Evolutionary conservation across 148 eudicot genomes (phyloP).

Genomic region (Rhododendron mucronatum): DNA sequence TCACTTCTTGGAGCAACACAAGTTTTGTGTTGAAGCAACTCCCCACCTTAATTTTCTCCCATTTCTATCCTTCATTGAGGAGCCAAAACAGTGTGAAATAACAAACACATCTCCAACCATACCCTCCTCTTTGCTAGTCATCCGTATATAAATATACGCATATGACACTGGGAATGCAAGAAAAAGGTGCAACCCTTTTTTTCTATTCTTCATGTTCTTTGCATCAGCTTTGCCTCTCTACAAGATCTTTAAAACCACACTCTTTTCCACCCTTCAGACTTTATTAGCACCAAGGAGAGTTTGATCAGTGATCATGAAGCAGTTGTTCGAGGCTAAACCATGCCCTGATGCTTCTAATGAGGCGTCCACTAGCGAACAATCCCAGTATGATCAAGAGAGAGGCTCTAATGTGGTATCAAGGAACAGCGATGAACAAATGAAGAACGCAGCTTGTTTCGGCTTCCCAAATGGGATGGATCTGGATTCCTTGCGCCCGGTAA

Average conservation of each 20-base stretch:
- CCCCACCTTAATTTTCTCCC: slow-evolving; percentile 13
- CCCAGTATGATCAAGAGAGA: slow-evolving; percentile 27
- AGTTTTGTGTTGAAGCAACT: slow-evolving; percentile 21
- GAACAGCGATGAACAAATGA: background rate
- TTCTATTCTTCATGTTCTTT: slow-evolving; percentile 9
- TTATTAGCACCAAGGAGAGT: background rate
- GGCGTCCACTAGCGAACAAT: slow-evolving; percentile 20
- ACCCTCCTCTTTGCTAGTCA: background rate
- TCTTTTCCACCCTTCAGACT: background rate
- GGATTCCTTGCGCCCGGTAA: slow-evolving; percentile 41
- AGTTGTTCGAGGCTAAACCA: slow-evolving; percentile 13
- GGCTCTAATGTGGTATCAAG: slow-evolving; percentile 10
- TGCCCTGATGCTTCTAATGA: slow-evolving; percentile 17
- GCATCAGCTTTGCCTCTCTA: background rate
- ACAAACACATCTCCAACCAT: slow-evolving; percentile 13
- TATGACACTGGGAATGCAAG: background rate
- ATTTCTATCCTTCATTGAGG: background rate
- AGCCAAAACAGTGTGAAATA: slow-evolving; percentile 16
- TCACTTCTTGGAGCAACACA: slow-evolving; percentile 3
- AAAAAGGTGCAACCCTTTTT: background rate
- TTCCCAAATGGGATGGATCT: slow-evolving; percentile 18
- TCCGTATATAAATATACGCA: background rate
- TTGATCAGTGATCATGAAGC: slow-evolving; percentile 20
- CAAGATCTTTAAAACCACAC: background rate
- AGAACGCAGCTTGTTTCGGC: slow-evolving; percentile 5